Conservation (phyloP, 2,329 filamentous ascomycete genomes). For the Pezicula neosporulosa region DNA sequence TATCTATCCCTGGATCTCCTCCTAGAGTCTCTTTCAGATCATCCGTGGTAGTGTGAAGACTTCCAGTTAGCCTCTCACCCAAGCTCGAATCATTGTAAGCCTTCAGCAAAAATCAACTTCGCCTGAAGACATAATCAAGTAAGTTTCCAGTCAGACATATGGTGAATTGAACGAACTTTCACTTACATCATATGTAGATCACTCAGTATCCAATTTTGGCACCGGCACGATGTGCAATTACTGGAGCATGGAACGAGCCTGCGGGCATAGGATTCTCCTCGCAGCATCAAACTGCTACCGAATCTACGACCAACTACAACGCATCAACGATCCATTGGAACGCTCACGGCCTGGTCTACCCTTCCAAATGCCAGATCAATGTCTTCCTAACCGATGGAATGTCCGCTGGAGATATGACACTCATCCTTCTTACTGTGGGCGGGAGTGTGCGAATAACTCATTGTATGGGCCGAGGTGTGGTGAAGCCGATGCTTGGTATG, state of each 20-base stretch:
- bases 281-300: conserved; percentile 25
- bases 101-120: no score
- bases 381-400: conserved; percentile 22
- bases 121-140: no score
- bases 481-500: conserved; percentile 21
- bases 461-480: conserved; percentile 18
- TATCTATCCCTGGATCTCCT: neutral
- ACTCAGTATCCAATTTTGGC: neutral
- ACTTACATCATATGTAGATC: neutral
- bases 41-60: neutral
- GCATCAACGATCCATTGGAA: conserved; percentile 25
- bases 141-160: no score
- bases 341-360: conserved; percentile 12
- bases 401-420: conserved; percentile 11
- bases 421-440: conserved; percentile 17
- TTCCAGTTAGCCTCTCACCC: neutral
- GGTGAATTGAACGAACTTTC: no score
- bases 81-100: neutral
- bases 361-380: conserved; percentile 22
- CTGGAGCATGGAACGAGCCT: conserved; percentile 20
- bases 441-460: conserved; percentile 27
- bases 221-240: conserved; percentile 25
- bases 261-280: conserved; percentile 24
- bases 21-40: neutral
- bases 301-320: conserved; percentile 26